Conservation (phyloP, 1,139 yeast species). For the Hyphopichia fennica region DNA sequence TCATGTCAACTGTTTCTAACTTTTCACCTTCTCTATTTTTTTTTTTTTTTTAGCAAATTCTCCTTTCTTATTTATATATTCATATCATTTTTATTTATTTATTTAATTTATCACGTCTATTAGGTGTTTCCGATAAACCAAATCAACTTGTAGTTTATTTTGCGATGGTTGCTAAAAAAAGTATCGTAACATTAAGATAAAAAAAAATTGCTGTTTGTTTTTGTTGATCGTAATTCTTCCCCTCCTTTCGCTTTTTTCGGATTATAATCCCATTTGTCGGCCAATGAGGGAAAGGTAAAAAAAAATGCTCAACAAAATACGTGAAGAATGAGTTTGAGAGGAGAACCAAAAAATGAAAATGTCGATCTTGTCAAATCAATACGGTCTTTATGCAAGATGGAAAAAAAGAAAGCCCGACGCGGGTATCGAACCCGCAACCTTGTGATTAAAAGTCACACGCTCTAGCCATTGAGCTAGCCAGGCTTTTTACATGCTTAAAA, state of each 20-base stretch:
- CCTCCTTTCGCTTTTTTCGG: too few species aligned
- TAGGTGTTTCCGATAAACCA: not conserved
- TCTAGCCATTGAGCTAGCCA: constrained; percentile 31
- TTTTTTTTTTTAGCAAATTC: not conserved
- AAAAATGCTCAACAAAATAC: too few species aligned
- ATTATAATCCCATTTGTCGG: too few species aligned
- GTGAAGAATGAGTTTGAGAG: too few species aligned
- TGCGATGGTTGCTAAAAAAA: constrained; percentile 3
- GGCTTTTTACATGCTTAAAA: too few species aligned
- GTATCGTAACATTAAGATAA: too few species aligned
- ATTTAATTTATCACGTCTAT: constrained; percentile 1
- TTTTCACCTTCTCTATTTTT: not conserved
- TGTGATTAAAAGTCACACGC: constrained; percentile 37
- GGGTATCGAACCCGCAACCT: constrained; percentile 42
- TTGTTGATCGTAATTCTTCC: too few species aligned
- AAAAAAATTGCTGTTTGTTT: too few species aligned
- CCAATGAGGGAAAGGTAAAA: too few species aligned
- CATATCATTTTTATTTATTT: constrained; percentile 5
- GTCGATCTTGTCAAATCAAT: too few species aligned
- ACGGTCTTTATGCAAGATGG: too few species aligned
- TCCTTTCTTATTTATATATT: constrained; percentile 5
- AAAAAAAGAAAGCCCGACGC: constrained; percentile 13
- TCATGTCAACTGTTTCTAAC: not conserved
- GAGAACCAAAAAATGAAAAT: too few species aligned
- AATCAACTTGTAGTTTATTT: not conserved